A percentile compares a stretch with the other conserved stretches of the same genome.
Evolutionary conservation across 345 rosid species (phyloP).

Genomic region (Citrus mangshanensis): DNA sequence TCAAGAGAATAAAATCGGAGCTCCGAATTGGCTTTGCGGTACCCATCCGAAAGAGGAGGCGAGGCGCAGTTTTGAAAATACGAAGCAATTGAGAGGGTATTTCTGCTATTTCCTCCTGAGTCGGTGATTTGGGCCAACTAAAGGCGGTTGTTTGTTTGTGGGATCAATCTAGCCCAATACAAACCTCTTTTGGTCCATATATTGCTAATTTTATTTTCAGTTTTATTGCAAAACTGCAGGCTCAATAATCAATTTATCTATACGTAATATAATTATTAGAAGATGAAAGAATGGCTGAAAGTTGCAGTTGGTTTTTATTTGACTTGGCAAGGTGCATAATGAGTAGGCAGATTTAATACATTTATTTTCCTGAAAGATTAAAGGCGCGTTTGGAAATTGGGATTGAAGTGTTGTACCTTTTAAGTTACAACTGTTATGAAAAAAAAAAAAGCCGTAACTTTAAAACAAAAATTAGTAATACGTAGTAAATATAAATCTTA

Average conservation of each 20-base stretch:
- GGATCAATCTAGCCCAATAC: neutral
- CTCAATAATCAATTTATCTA: too few species aligned
- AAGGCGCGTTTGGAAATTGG: too few species aligned
- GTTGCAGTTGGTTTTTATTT: too few species aligned
- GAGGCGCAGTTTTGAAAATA: slow-evolving; percentile 33
- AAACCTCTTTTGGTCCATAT: neutral
- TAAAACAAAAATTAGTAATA: too few species aligned
- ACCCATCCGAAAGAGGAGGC: slow-evolving; percentile 28
- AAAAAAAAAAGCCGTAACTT: too few species aligned
- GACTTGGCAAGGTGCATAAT: too few species aligned
- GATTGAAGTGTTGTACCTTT: rapidly evolving
- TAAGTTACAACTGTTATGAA: rapidly evolving
- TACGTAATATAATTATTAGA: too few species aligned
- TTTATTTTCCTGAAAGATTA: too few species aligned
- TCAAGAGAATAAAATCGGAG: slow-evolving; percentile 25
- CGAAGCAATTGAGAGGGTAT: slow-evolving; percentile 15
- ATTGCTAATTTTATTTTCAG: neutral
- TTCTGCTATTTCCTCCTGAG: slow-evolving; percentile 22
- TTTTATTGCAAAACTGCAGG: too few species aligned
- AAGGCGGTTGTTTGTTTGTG: neutral
- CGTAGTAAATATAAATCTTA: too few species aligned
- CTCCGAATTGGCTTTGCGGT: slow-evolving; percentile 21
- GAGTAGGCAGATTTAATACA: too few species aligned
- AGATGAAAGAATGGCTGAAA: too few species aligned
- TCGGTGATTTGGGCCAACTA: neutral